Conservation (phyloP, 2,329 filamentous ascomycete genomes). For the Rhinocladiella mackenziei region DNA sequence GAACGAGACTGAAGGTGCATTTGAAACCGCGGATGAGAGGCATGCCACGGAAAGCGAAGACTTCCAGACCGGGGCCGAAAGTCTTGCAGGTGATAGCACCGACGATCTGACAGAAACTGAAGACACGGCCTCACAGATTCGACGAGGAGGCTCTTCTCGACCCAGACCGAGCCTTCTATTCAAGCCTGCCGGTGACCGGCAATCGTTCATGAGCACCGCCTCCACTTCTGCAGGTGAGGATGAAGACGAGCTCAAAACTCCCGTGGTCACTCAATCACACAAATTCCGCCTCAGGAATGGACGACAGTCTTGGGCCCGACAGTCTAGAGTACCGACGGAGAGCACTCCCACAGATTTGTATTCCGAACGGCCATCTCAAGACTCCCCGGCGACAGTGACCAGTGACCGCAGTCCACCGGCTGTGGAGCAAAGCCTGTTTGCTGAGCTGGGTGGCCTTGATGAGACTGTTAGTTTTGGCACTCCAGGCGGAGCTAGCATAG, state of each 20-base stretch:
- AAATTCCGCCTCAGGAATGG: slow-evolving; percentile 69
- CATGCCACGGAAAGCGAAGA: slow-evolving; percentile 81
- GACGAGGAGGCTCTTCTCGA: slow-evolving; percentile 34
- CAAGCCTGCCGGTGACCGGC: slow-evolving; percentile 53
- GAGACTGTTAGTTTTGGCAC: slow-evolving; percentile 62
- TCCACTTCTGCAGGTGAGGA: slow-evolving; percentile 79
- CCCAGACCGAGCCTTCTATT: slow-evolving; percentile 42
- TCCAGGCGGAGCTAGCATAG: slow-evolving; percentile 36
- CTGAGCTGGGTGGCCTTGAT: slow-evolving; percentile 78
- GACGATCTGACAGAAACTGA: slow-evolving; percentile 87
- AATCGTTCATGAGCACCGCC: slow-evolving; percentile 79
- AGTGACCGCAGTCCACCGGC: slow-evolving; percentile 45
- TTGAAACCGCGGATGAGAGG: slow-evolving; percentile 74
- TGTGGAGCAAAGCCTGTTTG: slow-evolving; percentile 76
- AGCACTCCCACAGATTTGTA: slow-evolving; percentile 40
- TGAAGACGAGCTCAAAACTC: slow-evolving; percentile 62
- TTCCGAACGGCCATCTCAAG: slow-evolving; percentile 41
- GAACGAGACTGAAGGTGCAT: slow-evolving; percentile 66
- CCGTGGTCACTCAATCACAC: slow-evolving; percentile 57
- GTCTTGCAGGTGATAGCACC: slow-evolving; percentile 63
- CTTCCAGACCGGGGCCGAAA: slow-evolving; percentile 89
- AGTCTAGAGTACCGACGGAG: slow-evolving; percentile 51
- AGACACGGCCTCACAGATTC: slow-evolving; percentile 40
- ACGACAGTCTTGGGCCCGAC: slow-evolving; percentile 57
- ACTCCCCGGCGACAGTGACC: slow-evolving; percentile 53